phyloP scores from a whole-genome alignment of 2,329 filamentous ascomycete species.

The Colletotrichum cereale region DNA sequence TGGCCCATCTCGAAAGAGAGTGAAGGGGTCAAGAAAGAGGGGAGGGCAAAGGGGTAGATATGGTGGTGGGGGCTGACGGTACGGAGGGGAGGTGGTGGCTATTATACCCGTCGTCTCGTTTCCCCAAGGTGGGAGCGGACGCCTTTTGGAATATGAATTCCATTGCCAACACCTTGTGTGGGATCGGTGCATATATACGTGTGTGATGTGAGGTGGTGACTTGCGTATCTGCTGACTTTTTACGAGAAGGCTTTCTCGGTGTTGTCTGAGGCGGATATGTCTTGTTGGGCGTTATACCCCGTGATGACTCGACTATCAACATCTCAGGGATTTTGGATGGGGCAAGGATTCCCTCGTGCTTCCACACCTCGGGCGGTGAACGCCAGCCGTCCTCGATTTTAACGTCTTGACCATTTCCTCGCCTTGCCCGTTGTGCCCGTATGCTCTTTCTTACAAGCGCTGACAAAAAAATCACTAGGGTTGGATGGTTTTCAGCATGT shows the following conservation, averaged over 20 bases:
- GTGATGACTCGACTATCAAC: no score
- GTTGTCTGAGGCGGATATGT: not conserved
- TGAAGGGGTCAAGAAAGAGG: not conserved
- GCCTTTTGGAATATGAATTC: conserved; percentile 31
- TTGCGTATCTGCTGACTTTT: not conserved
- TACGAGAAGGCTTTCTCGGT: not conserved
- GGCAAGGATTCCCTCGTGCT: no score
- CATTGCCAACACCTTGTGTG: conserved; percentile 5
- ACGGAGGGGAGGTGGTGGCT: conserved; percentile 24
- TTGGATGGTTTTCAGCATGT: no score
- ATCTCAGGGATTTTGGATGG: no score
- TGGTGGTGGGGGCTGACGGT: not conserved
- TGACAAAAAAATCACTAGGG: no score
- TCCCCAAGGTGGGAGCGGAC: conserved; percentile 6
- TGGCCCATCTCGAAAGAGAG: not conserved
- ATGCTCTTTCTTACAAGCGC: no score
- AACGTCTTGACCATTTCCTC: no score
- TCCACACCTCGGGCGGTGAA: no score
- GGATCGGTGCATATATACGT: not conserved
- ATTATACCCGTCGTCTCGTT: conserved; percentile 36
- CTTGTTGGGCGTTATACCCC: no score
- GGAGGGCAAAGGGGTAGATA: not conserved
- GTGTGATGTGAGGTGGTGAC: not conserved
- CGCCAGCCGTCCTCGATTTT: no score
- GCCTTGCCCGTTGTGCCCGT: no score